Conservation (phyloP, 208 protist species). For the Acanthamoeba polyphaga region DNA sequence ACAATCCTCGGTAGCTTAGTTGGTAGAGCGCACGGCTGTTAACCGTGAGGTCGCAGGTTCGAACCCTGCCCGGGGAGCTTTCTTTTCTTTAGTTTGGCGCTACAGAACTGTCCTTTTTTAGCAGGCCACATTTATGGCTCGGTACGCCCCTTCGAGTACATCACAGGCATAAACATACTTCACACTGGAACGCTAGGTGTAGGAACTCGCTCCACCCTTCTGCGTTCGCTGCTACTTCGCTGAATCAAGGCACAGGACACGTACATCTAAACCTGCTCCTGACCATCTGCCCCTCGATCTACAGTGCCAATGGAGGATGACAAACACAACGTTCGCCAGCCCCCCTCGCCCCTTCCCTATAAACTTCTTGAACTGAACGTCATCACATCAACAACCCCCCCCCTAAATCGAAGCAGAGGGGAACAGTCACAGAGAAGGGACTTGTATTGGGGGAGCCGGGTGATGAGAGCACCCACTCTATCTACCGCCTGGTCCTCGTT, state of each 20-base stretch:
- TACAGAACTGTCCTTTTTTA: too few relatives aligned
- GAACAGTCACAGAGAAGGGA: conserved; percentile 3
- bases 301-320: too few relatives aligned
- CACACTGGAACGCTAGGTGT: too few relatives aligned
- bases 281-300: not conserved
- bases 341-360: not conserved
- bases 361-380: too few relatives aligned
- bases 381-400: not conserved
- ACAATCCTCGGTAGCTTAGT: conserved; percentile 46
- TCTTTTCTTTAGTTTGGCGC: not conserved
- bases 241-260: too few relatives aligned
- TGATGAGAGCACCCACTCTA: not conserved
- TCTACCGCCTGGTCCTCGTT: conserved; percentile 46
- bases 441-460: not conserved
- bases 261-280: too few relatives aligned
- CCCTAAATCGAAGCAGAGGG: not conserved
- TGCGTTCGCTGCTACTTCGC: not conserved
- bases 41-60: conserved; percentile 63
- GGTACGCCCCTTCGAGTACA: too few relatives aligned
- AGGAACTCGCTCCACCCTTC: too few relatives aligned
- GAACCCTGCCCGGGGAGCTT: conserved; percentile 44
- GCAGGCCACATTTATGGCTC: too few relatives aligned
- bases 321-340: not conserved
- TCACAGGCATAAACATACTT: too few relatives aligned
- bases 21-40: conserved; percentile 60